These are phyloP conservation scores for Gardenia jasminoides DNA, from an alignment of 257 asterid species.

Conservation along the genomic window DNA sequence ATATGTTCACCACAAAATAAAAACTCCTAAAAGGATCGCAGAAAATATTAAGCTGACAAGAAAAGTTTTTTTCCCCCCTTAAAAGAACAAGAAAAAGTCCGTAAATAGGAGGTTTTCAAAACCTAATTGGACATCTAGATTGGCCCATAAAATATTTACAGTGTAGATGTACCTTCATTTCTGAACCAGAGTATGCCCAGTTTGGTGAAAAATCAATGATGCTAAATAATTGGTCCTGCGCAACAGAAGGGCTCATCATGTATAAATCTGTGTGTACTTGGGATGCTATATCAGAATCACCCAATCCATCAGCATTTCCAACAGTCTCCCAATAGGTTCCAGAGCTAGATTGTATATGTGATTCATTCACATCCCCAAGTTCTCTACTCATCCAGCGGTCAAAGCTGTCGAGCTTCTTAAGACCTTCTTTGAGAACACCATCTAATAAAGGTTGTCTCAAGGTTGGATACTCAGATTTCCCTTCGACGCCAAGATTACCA, in stretches of 20 bases:
- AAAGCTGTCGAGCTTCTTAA: constrained; percentile 93
- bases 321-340: constrained; percentile 76
- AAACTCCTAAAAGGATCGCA: background rate
- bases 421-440: constrained; percentile 60
- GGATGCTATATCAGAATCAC: constrained; percentile 51
- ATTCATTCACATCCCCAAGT: constrained; percentile 83
- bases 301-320: constrained; percentile 58
- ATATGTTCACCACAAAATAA: constrained; percentile 3
- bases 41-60: background rate
- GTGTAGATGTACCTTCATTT: constrained; percentile 57
- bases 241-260: constrained; percentile 70
- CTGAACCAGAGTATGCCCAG: constrained; percentile 73
- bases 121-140: constrained; percentile 19
- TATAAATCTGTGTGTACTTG: constrained; percentile 62
- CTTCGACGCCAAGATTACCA: constrained; percentile 40
- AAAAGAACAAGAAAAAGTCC: background rate
- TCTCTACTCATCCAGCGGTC: constrained; percentile 97
- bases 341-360: constrained; percentile 56
- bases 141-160: background rate
- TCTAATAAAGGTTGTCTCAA: constrained; percentile 62
- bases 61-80: too few species aligned
- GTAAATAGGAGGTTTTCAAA: constrained; percentile 11
- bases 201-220: constrained; percentile 80
- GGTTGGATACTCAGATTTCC: constrained; percentile 47
- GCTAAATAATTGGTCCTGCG: constrained; percentile 83